Base-by-base conservation (phyloP, 805 yeast species). In the Zygoascus bituminiphila region DNA sequence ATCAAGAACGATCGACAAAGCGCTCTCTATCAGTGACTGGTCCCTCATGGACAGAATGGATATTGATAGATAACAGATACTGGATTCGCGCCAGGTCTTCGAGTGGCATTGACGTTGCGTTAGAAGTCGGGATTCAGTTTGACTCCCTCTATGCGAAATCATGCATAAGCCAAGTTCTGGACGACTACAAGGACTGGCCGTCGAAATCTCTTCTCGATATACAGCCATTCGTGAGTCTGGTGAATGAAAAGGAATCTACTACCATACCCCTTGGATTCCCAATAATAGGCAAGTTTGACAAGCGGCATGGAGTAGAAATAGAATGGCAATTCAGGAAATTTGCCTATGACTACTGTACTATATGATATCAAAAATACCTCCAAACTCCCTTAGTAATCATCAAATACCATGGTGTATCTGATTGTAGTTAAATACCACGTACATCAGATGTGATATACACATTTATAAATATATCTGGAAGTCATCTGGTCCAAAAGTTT, bases 41-140 rank as follows among this genome's bases (percentile, higher is more conserved):
- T 7, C 14, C 3, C 17, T 9, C 10, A 7, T 54, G 45, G 59
- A 61, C 54, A 55, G 57, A 36, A 53, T 54, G 49, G 50, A 37
- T 22, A 37, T 44, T 47, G 37, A 44, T 51, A 19, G 59, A 55
- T 37, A 42, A 51, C 44, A 20, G 55, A 39, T 49, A 48, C 54
- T 40, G 54, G 57, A 31, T 44, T 12, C 31, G 52, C 6, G 48
- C 44, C 17, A 21, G 42, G 26, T 48, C 23, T 8, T 8, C 21
- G 5, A 22, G 21, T 15, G 26, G 14, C 26, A 20, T 20, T 3
- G 15, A 24, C 9, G 7, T 41, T 22, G 17, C 4, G 8, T 25
- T 41, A 15, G 35, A 22, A 5, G 12, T 41, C 25, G 22, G 25
- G 7, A 14, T 15, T 19, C 20, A 8, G 17, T 23, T 25, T 6